Evolutionary conservation across 345 rosid genomes (phyloP), one percentile per base, ranked within the genome.

Genomic region (Schrenkiella parvula): DNA sequence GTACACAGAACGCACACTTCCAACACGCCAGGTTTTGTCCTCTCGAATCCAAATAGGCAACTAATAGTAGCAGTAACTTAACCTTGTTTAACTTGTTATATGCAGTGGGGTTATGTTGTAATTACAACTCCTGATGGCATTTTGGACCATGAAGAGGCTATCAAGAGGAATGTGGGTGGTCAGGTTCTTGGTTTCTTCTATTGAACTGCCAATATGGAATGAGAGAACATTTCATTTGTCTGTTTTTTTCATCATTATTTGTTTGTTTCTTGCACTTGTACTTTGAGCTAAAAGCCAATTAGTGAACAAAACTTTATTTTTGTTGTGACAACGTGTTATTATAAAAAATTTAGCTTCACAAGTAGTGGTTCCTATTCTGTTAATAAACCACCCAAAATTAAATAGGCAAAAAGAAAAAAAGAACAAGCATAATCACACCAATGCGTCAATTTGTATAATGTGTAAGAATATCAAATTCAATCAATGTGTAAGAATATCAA

Each of bases 81-180:
- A 60, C 22, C 58, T 29, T 68, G 14, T 13, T 47, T 52, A 6
- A 15, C 14, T 61, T 59, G 46, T 66, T 31, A 17, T 22, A 7
- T 78, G 70, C 85, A 93, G 97, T 95, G 96, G 95, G 97, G 97
- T 77, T 95, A 87, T 78, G 89, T 95, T 55, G 93, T 89, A 18
- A 76, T 95, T 58, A 87, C 97, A 51, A 89, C 99, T 65, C 97
- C 96, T 1, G 93, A 91, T 41, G 99, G 96, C 50, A 80, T 95
- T 75, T 78, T 95, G 91, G 99, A 95, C 68, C 98, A 95, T 72
- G 98, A 95, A 79, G 93, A 88, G 64, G 99, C 99, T 37, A 77
- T 81, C 13, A 83, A 48, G 60, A 79, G 86, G 59, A 91, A 95
- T 47, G 92, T 84, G 6, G 98, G 97, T 53, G 99, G 97, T 75